phyloP scores from a whole-genome alignment of 2,329 filamentous ascomycete species.

The Zarea fungicola region DNA sequence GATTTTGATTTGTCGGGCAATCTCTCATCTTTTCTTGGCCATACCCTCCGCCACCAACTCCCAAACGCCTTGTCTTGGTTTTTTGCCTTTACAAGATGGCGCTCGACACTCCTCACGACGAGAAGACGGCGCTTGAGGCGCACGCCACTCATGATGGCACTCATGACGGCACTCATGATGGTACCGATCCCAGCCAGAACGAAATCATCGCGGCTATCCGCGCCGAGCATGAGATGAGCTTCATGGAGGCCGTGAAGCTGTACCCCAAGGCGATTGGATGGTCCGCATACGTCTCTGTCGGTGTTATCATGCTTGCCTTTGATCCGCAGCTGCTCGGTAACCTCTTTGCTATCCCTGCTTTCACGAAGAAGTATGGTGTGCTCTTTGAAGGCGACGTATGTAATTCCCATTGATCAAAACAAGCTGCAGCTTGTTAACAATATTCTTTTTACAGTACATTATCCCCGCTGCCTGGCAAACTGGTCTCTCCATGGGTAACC shows the following conservation, averaged over 20 bases:
- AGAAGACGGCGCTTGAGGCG: too few species aligned
- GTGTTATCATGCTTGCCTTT: constrained; percentile 58
- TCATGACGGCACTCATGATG: too few species aligned
- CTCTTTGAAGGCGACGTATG: constrained; percentile 34
- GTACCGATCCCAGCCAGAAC: too few species aligned
- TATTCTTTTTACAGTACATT: too few species aligned
- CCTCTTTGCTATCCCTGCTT: constrained; percentile 55
- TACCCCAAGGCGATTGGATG: constrained; percentile 46
- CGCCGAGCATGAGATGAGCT: constrained; percentile 35
- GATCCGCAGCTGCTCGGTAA: constrained; percentile 61
- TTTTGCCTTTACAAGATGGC: too few species aligned
- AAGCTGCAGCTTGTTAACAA: too few species aligned
- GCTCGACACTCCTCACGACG: too few species aligned
- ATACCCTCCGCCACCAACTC: too few species aligned
- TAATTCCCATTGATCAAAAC: not conserved
- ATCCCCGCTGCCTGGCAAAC: constrained; percentile 42
- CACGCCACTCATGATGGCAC: too few species aligned
- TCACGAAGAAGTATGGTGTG: constrained; percentile 52
- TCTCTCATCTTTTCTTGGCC: too few species aligned
- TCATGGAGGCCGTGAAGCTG: constrained; percentile 35
- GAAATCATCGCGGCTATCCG: constrained; percentile 32
- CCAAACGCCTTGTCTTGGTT: too few species aligned
- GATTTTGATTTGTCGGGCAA: too few species aligned
- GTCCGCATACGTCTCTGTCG: constrained; percentile 55
- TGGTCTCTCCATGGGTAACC: constrained; percentile 47